Percentiles rank a stretch among this genome's conserved stretches.
These are phyloP conservation scores for Citrullus mucosospermus DNA, from an alignment of 306 rosid species.

Conservation along the genomic window DNA sequence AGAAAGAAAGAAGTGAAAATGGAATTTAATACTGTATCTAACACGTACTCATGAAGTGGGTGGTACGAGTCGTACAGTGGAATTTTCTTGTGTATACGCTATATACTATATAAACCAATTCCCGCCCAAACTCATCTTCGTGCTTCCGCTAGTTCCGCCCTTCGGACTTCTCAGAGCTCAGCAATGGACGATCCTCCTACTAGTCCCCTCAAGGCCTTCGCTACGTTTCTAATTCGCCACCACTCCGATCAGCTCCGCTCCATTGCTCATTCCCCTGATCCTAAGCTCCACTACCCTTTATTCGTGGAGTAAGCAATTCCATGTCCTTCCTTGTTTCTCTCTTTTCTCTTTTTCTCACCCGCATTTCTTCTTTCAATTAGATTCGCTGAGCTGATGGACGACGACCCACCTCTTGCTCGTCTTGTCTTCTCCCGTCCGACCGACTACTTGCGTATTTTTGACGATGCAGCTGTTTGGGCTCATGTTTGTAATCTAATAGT, in stretches of 20 bases:
- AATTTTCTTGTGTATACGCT: no score
- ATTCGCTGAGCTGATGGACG: slow-evolving; percentile 63
- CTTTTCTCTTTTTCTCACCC: background rate
- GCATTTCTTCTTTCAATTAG: slow-evolving; percentile 11
- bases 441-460: slow-evolving; percentile 43
- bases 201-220: slow-evolving; percentile 25
- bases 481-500: slow-evolving; percentile 27
- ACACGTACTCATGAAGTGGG: no score
- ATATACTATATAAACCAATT: background rate
- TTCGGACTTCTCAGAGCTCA: background rate
- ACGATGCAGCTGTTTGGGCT: slow-evolving; percentile 72
- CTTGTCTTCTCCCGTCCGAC: slow-evolving; percentile 53
- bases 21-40: no score
- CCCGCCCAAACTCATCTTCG: slow-evolving; percentile 4
- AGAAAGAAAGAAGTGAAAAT: no score
- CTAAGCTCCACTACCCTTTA: slow-evolving; percentile 66
- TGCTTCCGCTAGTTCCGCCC: background rate
- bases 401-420: slow-evolving; percentile 43
- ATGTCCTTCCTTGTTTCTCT: background rate
- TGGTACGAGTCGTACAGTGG: no score
- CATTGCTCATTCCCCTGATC: slow-evolving; percentile 44
- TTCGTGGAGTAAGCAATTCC: slow-evolving; percentile 32
- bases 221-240: slow-evolving; percentile 36
- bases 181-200: slow-evolving; percentile 10
- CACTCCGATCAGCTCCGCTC: slow-evolving; percentile 47